A percentile compares a stretch with the other conserved stretches of the same genome.
Evolutionary conservation across 345 rosid genomes (phyloP).

Genomic region (Excoecaria cochinchinensis): DNA sequence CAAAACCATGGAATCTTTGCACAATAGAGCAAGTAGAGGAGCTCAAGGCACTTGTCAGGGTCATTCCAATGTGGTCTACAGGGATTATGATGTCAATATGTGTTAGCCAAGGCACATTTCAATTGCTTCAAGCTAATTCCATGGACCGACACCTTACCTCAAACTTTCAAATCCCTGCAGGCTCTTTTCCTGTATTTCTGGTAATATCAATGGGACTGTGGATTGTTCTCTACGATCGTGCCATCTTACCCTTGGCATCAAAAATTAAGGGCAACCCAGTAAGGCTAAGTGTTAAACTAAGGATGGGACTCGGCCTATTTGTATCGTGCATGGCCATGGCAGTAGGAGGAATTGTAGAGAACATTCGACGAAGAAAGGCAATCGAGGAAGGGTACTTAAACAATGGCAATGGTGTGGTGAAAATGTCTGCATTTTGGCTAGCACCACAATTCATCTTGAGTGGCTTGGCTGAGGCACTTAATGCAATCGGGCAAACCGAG

Average conservation of each 20-base stretch:
- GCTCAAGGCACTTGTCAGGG: slow-evolving; percentile 47
- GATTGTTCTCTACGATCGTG: slow-evolving; percentile 43
- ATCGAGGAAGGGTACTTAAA: slow-evolving; percentile 31
- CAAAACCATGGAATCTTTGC: slow-evolving; percentile 52
- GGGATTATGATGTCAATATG: slow-evolving; percentile 41
- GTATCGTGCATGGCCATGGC: slow-evolving; percentile 33
- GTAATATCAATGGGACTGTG: slow-evolving; percentile 34
- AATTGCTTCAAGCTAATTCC: slow-evolving; percentile 41
- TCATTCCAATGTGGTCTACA: slow-evolving; percentile 55
- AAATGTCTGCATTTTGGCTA: slow-evolving; percentile 56
- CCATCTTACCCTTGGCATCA: slow-evolving; percentile 40
- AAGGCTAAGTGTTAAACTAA: slow-evolving; percentile 38
- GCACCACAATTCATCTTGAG: slow-evolving; percentile 31
- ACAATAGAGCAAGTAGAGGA: slow-evolving; percentile 61
- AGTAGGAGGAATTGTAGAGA: slow-evolving; percentile 39
- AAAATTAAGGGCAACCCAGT: slow-evolving; percentile 32
- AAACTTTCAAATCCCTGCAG: slow-evolving; percentile 54
- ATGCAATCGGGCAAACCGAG: slow-evolving; percentile 42
- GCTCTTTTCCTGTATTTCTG: slow-evolving; percentile 40
- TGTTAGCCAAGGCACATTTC: slow-evolving; percentile 41
- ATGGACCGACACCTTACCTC: slow-evolving; percentile 52
- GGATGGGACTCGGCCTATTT: slow-evolving; percentile 49
- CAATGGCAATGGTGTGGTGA: slow-evolving; percentile 23
- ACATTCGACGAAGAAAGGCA: slow-evolving; percentile 28
- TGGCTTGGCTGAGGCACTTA: slow-evolving; percentile 50